Evolutionary conservation across 768 basidiomycete species (phyloP).

Genomic region (Aureoboletus auriporus): DNA sequence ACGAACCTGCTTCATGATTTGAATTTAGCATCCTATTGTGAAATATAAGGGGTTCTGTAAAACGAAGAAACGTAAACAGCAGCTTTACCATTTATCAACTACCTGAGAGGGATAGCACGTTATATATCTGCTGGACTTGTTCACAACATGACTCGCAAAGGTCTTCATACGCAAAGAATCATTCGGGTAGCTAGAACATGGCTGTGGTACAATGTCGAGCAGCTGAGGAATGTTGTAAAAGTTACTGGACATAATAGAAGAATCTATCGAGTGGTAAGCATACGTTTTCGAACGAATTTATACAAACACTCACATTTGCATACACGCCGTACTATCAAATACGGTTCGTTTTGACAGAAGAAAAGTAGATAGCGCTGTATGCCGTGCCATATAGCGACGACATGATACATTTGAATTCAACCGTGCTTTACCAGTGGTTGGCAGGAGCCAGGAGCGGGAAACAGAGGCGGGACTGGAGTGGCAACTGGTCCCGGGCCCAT

Average conservation of each 20-base stretch:
- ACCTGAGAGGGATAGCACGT: not conserved
- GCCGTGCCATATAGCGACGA: not conserved
- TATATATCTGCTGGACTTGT: not conserved
- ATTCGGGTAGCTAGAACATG: not conserved
- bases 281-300: not conserved
- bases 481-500: too few species aligned
- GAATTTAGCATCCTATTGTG: not conserved
- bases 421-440: too few species aligned
- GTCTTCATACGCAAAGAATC: not conserved
- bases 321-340: not conserved
- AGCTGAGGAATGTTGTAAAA: not conserved
- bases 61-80: too few species aligned
- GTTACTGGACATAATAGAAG: conserved; percentile 2
- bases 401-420: too few species aligned
- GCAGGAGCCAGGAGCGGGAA: too few species aligned
- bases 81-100: not conserved
- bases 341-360: not conserved
- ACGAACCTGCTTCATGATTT: not conserved
- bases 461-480: too few species aligned
- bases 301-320: conserved; percentile 4
- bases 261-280: not conserved
- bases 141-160: not conserved
- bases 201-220: not conserved
- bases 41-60: not conserved
- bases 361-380: not conserved